These are phyloP conservation scores for Calonectria fujianensis DNA, from an alignment of 2,329 filamentous ascomycete genomes.

Conservation along the genomic window DNA sequence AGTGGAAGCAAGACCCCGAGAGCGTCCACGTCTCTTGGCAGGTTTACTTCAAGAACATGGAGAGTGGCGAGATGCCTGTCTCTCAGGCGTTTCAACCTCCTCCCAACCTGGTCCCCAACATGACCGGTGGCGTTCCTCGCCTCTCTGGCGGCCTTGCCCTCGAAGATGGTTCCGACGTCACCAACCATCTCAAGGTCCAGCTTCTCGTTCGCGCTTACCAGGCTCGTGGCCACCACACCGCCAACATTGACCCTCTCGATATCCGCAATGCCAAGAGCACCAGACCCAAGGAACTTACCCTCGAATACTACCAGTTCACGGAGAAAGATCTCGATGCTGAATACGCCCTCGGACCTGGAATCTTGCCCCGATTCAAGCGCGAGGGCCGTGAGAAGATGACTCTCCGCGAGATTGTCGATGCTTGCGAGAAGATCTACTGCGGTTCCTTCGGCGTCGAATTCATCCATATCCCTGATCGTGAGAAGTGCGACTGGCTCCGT, in stretches of 20 bases:
- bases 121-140: constrained; percentile 84
- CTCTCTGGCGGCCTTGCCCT: constrained; percentile 82
- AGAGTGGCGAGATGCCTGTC: constrained; percentile 97
- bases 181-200: constrained; percentile 98
- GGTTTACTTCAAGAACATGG: constrained; percentile 99
- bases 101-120: constrained; percentile 90
- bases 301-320: constrained; percentile 95
- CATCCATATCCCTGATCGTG: constrained; percentile 98
- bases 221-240: constrained; percentile 98
- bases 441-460: constrained; percentile 99
- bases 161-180: constrained; percentile 86
- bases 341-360: constrained; percentile 94
- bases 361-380: constrained; percentile 93
- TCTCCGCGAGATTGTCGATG: constrained; percentile 91
- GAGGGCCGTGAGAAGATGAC: constrained; percentile 96
- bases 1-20: constrained; percentile 94
- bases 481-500: constrained; percentile 98
- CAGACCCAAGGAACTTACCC: constrained; percentile 92
- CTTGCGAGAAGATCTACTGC: constrained; percentile 97
- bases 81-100: constrained; percentile 98
- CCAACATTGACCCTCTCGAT: constrained; percentile 95
- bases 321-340: constrained; percentile 95
- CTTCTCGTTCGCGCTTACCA: constrained; percentile 98
- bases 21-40: constrained; percentile 99
- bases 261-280: constrained; percentile 89